Percentiles rank a stretch among this genome's conserved stretches.
These are phyloP conservation scores for Spiraea crenata DNA, from an alignment of 331 rosid genomes.

Conservation along the genomic window DNA sequence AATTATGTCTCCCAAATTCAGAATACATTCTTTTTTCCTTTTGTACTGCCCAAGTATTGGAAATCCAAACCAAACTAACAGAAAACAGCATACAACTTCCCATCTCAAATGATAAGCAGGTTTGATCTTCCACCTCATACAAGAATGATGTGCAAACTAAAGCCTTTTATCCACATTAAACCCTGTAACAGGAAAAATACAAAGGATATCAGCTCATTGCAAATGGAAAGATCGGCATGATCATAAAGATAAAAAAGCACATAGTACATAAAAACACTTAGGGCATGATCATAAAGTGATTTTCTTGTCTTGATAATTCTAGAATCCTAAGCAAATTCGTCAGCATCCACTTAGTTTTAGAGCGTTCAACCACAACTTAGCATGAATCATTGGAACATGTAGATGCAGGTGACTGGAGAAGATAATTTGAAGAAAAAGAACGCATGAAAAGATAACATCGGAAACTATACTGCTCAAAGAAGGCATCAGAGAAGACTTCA, in stretches of 20 bases:
- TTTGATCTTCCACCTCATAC: background rate
- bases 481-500: background rate
- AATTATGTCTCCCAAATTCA: constrained; percentile 9
- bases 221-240: background rate
- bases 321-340: background rate
- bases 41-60: constrained; percentile 7
- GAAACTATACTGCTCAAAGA: background rate
- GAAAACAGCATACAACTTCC: background rate
- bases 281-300: no score
- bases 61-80: background rate
- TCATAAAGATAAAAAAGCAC: background rate
- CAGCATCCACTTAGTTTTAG: background rate
- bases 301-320: background rate
- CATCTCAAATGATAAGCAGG: background rate
- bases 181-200: constrained; percentile 15
- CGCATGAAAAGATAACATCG: background rate
- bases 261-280: background rate
- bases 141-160: constrained; percentile 2
- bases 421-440: background rate
- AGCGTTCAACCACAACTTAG: constrained; percentile 5
- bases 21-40: background rate
- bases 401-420: background rate
- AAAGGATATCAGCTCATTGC: background rate
- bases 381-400: background rate
- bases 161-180: constrained; percentile 9